Percentiles rank a stretch among this genome's conserved stretches.
Conservation (phyloP, 257 asterid species). For the Osmanthus fragrans region DNA sequence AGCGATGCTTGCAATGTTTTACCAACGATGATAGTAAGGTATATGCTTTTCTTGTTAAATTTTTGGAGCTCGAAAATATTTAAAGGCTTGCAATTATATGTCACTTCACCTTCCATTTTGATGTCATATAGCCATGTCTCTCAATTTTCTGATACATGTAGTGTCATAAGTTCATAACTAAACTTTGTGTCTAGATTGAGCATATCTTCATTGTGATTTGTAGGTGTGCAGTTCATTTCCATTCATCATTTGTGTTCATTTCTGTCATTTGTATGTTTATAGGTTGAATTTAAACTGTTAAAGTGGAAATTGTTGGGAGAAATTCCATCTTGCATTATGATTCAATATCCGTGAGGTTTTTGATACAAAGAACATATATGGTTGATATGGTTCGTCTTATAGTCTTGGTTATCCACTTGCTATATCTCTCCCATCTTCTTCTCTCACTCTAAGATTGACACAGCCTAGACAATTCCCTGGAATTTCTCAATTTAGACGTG, state of each 20-base stretch:
- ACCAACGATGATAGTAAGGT: constrained; percentile 78
- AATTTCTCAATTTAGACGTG: neutral
- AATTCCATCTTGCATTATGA: constrained; percentile 3
- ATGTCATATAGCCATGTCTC: neutral
- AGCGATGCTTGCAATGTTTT: constrained; percentile 86
- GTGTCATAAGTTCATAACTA: neutral
- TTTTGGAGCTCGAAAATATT: neutral
- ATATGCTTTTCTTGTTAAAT: constrained; percentile 19
- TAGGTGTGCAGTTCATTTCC: neutral
- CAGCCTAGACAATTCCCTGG: neutral
- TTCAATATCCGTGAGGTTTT: constrained; percentile 7
- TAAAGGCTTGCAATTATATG: neutral
- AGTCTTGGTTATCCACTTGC: neutral
- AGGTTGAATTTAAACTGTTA: neutral
- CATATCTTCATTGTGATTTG: neutral
- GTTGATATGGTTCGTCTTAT: neutral
- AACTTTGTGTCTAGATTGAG: neutral
- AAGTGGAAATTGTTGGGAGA: constrained; percentile 5
- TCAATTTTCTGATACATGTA: neutral
- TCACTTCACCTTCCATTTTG: neutral
- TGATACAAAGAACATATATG: neutral
- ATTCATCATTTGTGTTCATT: constrained; percentile 2
- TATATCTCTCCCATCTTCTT: constrained; percentile 11
- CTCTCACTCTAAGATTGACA: neutral
- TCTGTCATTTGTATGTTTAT: neutral